Conservation (phyloP, 306 rosid species). For the Vigna nakashimae region DNA sequence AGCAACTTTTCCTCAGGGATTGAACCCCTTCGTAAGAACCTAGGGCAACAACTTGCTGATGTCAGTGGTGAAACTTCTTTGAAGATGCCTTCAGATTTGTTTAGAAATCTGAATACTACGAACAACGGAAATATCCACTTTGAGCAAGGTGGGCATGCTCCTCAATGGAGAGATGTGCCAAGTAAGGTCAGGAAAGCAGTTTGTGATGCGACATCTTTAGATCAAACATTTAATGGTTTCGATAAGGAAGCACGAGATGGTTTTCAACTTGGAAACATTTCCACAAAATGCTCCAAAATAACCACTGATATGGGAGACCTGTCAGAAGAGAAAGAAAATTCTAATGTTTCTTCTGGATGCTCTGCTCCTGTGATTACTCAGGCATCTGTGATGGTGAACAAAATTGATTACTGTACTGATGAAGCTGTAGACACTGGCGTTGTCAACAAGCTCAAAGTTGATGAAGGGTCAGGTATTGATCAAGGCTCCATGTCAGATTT, state of each 20-base stretch:
- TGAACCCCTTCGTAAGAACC: constrained; percentile 42
- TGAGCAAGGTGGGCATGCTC: constrained; percentile 48
- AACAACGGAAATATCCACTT: constrained; percentile 36
- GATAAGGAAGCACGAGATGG: constrained; percentile 48
- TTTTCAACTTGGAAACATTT: constrained; percentile 43
- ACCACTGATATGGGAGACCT: constrained; percentile 35
- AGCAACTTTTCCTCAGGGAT: constrained; percentile 48
- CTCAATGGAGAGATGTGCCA: constrained; percentile 76
- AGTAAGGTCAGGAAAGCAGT: constrained; percentile 54
- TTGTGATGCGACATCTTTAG: constrained; percentile 46
- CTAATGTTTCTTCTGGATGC: constrained; percentile 64
- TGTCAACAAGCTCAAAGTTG: constrained; percentile 52
- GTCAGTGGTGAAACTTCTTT: constrained; percentile 46
- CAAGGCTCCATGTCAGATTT: constrained; percentile 63
- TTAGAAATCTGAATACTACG: constrained; percentile 42
- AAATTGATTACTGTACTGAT: constrained; percentile 51
- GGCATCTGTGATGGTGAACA: constrained; percentile 54
- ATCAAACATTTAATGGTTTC: constrained; percentile 43
- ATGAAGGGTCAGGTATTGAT: constrained; percentile 69
- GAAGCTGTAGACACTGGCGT: constrained; percentile 52
- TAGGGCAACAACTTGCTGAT: constrained; percentile 42
- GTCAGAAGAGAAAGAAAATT: constrained; percentile 57
- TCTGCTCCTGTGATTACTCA: constrained; percentile 64
- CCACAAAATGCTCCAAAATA: constrained; percentile 45
- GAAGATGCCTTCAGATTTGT: constrained; percentile 43